Base-by-base conservation (phyloP, 345 rosid genomes). In the Citrus unshiu region DNA sequence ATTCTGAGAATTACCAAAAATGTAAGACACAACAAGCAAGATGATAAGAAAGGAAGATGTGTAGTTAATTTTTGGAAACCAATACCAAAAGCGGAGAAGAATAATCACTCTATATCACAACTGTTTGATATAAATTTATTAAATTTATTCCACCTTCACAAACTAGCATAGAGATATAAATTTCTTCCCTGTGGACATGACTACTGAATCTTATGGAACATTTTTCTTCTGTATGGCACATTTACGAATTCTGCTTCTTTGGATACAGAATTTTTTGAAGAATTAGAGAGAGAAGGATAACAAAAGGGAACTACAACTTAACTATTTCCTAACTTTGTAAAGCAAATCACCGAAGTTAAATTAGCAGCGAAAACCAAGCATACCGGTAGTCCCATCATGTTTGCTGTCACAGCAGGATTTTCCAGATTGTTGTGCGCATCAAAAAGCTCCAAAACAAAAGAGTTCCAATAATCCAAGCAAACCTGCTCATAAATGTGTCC, bases 381-480 rank as follows among this genome's bases (percentile, higher is more conserved):
- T 86, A 95, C 99, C 93, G 90, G 97, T 78, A 97, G 79, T 72
- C 95, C 97, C 92, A 88, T 91, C 92, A 94, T 80, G 87, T 80
- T 91, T 63, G 83, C 89, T 70, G 92, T 77, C 6, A 88, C 90
- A 21, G 95, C 93, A 76, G 96, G 95, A 86, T 91, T 93, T 77
- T 94, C 98, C 68, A 89, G 69, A 87, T 90, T 94, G 83, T 90
- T 90, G 67, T 90, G 95, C 54, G 92, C 91, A 85, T 94, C 96
- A 84, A 92, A 97, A 32, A 94, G 95, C 89, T 91, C 98, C 90
- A 90, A 85, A 70, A 97, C 99, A 81, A 94, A 87, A 51, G 91
- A 77, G 76, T 97, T 97, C 99, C 99, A 97, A 72, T 97, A 97
- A 81, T 97, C 99, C 95, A 97, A 85, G 89, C 99, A 97, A 79